Evolutionary conservation across 805 yeast genomes (phyloP).

Genomic region (Torulaspora microellipsoides): DNA sequence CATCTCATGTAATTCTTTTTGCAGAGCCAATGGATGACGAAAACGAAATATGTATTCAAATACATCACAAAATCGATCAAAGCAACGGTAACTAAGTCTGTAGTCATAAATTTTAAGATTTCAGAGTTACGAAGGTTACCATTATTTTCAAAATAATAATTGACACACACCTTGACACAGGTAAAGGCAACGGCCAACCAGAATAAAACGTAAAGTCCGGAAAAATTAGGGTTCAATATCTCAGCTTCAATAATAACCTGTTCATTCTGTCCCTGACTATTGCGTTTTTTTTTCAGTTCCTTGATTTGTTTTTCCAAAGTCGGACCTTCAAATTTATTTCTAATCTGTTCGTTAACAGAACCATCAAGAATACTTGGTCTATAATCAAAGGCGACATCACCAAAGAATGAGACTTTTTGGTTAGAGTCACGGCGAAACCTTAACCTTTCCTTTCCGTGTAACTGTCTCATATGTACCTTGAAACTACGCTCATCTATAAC

Average conservation of each 20-base stretch:
- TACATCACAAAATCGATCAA: constrained; percentile 75
- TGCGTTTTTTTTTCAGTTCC: constrained; percentile 9
- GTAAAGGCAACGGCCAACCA: constrained; percentile 66
- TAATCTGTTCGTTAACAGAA: constrained; percentile 28
- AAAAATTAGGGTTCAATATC: constrained; percentile 39
- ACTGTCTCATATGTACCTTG: constrained; percentile 14
- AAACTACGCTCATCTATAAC: constrained; percentile 5
- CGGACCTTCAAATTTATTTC: constrained; percentile 29
- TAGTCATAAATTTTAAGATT: constrained; percentile 52
- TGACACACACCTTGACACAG: constrained; percentile 49
- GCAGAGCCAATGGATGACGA: constrained; percentile 53
- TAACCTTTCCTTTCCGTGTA: constrained; percentile 21
- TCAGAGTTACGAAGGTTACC: constrained; percentile 44
- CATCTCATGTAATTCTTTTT: constrained; percentile 48
- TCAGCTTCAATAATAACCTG: constrained; percentile 10
- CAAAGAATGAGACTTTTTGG: constrained; percentile 46
- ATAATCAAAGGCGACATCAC: constrained; percentile 46
- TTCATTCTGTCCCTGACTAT: constrained; percentile 1
- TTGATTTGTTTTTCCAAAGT: constrained; percentile 25
- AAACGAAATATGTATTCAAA: constrained; percentile 55
- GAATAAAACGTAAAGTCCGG: constrained; percentile 75
- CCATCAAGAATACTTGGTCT: constrained; percentile 52
- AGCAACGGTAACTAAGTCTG: constrained; percentile 64
- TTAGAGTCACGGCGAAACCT: constrained; percentile 21
- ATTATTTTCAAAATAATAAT: constrained; percentile 43